A percentile compares a stretch with the other conserved stretches of the same genome.
These are phyloP conservation scores for Penicillium argentinense DNA, from an alignment of 495 filamentous ascomycete genomes.

Conservation along the genomic window DNA sequence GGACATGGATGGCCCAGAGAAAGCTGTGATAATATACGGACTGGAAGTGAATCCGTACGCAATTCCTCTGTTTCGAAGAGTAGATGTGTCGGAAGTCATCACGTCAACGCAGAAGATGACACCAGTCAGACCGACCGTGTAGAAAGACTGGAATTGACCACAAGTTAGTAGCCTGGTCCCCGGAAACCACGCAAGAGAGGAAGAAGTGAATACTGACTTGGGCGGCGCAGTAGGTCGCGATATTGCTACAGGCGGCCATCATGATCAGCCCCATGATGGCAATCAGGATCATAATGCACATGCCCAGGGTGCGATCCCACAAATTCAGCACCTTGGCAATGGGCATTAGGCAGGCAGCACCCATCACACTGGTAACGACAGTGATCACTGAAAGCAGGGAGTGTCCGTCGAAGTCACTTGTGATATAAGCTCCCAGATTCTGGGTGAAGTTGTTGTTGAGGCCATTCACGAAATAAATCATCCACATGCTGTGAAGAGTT, in stretches of 20 bases:
- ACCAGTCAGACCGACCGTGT: slow-evolving; percentile 54
- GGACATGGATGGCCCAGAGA: slow-evolving; percentile 26
- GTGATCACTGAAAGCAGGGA: slow-evolving; percentile 32
- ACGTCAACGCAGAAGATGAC: slow-evolving; percentile 54
- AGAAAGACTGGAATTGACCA: too few relatives aligned
- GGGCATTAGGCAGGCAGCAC: slow-evolving; percentile 38
- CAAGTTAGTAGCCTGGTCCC: too few relatives aligned
- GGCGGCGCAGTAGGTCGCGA: slow-evolving; percentile 47
- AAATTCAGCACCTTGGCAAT: slow-evolving; percentile 67
- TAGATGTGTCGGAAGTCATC: slow-evolving; percentile 62
- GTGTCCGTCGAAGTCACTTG: slow-evolving; percentile 30
- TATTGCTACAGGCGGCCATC: slow-evolving; percentile 48
- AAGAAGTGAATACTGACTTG: slow-evolving; percentile 27
- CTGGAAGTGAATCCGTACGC: slow-evolving; percentile 59
- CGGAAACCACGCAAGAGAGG: background rate
- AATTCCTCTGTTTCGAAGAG: slow-evolving; percentile 57
- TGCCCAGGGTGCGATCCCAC: slow-evolving; percentile 51
- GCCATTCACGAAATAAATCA: slow-evolving; percentile 23
- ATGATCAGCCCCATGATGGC: slow-evolving; percentile 45
- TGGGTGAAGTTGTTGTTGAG: background rate
- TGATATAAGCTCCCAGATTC: slow-evolving; percentile 18
- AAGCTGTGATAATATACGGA: slow-evolving; percentile 50
- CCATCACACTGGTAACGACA: slow-evolving; percentile 48
- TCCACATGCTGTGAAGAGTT: slow-evolving; percentile 21
- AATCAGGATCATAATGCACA: slow-evolving; percentile 49